Conservation (phyloP, 331 rosid genomes). For the Quercus phellos region DNA sequence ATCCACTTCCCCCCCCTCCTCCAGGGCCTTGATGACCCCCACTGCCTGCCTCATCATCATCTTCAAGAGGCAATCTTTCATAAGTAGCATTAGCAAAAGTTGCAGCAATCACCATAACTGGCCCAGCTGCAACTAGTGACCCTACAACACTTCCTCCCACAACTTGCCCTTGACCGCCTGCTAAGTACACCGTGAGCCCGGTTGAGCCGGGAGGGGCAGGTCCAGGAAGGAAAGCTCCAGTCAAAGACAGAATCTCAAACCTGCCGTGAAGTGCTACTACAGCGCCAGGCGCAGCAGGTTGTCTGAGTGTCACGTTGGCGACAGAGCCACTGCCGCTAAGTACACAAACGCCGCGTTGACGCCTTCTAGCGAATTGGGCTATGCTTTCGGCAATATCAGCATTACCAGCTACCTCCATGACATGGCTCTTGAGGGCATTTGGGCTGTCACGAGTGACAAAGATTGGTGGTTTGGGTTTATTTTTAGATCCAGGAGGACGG, state of each 20-base stretch:
- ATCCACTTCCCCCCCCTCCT: conserved; percentile 31
- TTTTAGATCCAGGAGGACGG: conserved; percentile 91
- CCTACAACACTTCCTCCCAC: conserved; percentile 95
- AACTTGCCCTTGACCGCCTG: conserved; percentile 88
- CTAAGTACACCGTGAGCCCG: conserved; percentile 73
- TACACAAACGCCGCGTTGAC: conserved; percentile 92
- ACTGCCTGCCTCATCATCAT: conserved; percentile 46
- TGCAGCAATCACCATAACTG: conserved; percentile 89
- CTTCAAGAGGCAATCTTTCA: conserved; percentile 86
- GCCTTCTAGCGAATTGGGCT: conserved; percentile 74
- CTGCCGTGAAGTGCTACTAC: conserved; percentile 91
- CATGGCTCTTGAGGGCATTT: conserved; percentile 82
- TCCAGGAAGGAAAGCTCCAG: conserved; percentile 84
- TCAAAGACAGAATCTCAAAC: conserved; percentile 78
- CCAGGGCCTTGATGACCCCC: conserved; percentile 25
- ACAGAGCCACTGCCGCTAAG: conserved; percentile 90
- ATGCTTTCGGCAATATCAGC: conserved; percentile 85
- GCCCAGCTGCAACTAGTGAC: conserved; percentile 80
- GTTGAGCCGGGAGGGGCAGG: conserved; percentile 88
- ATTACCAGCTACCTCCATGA: conserved; percentile 83
- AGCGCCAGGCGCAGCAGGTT: conserved; percentile 77
- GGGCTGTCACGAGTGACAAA: conserved; percentile 86
- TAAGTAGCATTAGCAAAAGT: conserved; percentile 92
- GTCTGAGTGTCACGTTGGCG: conserved; percentile 78
- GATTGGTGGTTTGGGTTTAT: conserved; percentile 92